phyloP scores from a whole-genome alignment of 441 rosid genomes.

The Euphorbia corollata region DNA sequence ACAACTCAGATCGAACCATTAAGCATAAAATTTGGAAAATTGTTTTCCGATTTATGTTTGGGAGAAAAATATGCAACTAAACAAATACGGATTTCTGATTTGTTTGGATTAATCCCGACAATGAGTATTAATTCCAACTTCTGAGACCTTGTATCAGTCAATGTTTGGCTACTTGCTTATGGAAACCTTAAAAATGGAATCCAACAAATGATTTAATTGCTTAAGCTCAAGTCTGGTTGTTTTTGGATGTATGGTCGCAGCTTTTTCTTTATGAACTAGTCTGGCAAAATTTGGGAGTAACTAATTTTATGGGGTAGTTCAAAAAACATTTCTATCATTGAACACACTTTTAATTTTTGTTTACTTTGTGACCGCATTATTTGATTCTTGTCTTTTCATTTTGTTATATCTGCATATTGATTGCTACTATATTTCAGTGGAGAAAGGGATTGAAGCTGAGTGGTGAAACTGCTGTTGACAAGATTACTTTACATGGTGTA shows the following conservation, averaged over 20 bases:
- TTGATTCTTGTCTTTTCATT: background rate
- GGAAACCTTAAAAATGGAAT: background rate
- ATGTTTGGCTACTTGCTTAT: slow-evolving; percentile 5
- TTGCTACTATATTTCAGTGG: slow-evolving; percentile 57
- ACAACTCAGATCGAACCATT: background rate
- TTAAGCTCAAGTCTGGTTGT: background rate
- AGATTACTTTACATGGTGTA: slow-evolving; percentile 92
- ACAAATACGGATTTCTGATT: background rate
- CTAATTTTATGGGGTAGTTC: background rate
- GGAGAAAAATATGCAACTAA: background rate
- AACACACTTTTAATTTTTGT: background rate
- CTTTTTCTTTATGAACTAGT: background rate
- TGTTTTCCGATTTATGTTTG: background rate
- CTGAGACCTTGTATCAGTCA: background rate
- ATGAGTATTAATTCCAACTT: background rate
- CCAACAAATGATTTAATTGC: background rate
- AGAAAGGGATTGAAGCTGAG: slow-evolving; percentile 97
- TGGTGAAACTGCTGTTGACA: slow-evolving; percentile 92
- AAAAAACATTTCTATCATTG: background rate
- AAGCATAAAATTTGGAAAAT: background rate
- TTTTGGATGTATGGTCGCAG: slow-evolving; percentile 7
- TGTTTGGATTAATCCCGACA: background rate
- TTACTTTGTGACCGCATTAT: background rate
- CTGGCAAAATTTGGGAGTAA: background rate
- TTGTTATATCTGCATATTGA: slow-evolving; percentile 4